Evolutionary conservation across 164 flowering plant species (phyloP), one percentile per base, ranked within the genome.

Genomic region (Houttuynia cordata): DNA sequence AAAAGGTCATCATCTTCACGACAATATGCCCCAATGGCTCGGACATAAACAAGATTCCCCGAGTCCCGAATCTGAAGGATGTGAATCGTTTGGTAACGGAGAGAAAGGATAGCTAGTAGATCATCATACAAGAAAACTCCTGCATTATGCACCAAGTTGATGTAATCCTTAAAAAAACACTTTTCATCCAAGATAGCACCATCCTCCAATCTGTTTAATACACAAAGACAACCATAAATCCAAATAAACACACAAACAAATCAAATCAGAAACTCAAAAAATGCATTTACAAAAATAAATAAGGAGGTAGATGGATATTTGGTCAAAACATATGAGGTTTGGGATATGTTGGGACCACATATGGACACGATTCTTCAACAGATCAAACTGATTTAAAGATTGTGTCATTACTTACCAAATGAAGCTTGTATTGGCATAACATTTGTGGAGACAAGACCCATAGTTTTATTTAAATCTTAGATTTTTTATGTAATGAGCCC

Each of bases 1-100:
- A 94, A 94, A 62, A 94, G 90, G 67, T 91, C 96, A 76, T 94
- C 99, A 79, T 94, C 99, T 74, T 94, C 99, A 55, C 81, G 84
- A 62, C 99, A 94, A 67, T 74, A 85, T 61, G 74, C 68, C 64
- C 99, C 99, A 72, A 94, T 87, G 24, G 81, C 80, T 37, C 95
- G 82, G 25, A 87, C 85, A 75, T 83, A 78, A 67, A 91, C 97
- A 64, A 88, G 84, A 70, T 79, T 72, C 6, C 97, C 99, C 23
- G 88, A 83, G 42, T 87, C 99, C 66, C 93, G 81, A 54, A 94
- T 82, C 75, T 94, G 99, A 30, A 94, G 85, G 67, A 94, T 78
- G 73, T 94, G 93, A 65, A 94, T 82, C 7, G 72, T 80, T 74
- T 94, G 99, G 76, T 77, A 88, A 40, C 99, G 95, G 58, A 94